A percentile compares a stretch with the other conserved stretches of the same genome.
Conservation (phyloP, 2,329 filamentous ascomycete genomes). For the Diplocarpon rosae region DNA sequence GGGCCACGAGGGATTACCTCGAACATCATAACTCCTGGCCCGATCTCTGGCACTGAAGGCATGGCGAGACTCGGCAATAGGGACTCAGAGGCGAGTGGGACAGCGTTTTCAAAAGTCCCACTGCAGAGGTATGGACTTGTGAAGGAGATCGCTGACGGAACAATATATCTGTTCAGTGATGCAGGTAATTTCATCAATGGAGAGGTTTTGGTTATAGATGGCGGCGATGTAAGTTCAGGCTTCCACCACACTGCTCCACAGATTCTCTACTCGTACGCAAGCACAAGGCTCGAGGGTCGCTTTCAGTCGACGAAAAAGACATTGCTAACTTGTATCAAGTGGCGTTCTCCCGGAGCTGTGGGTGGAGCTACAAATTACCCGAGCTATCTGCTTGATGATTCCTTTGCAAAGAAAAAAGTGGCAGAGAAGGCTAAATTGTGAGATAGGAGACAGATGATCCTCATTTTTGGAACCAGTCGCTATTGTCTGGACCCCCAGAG, state of each 20-base stretch:
- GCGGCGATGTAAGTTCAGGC: slow-evolving; percentile 23
- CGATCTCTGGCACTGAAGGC: slow-evolving; percentile 68
- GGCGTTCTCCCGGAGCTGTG: slow-evolving; percentile 18
- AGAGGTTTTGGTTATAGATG: slow-evolving; percentile 65
- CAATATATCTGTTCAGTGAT: slow-evolving; percentile 78
- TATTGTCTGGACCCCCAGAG: no score
- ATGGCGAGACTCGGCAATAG: slow-evolving; percentile 46
- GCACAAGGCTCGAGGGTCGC: no score
- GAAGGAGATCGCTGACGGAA: slow-evolving; percentile 86
- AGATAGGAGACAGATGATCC: not conserved
- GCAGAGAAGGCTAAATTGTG: slow-evolving; percentile 8
- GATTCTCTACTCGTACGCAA: no score
- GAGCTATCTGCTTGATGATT: slow-evolving; percentile 22
- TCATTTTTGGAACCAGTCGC: no score
- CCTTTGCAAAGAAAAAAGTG: slow-evolving; percentile 10
- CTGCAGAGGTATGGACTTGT: slow-evolving; percentile 67
- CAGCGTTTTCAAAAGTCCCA: slow-evolving; percentile 44
- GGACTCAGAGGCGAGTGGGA: slow-evolving; percentile 15
- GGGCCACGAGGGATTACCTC: slow-evolving; percentile 77
- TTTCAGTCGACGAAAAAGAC: not conserved
- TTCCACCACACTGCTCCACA: not conserved
- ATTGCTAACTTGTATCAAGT: slow-evolving; percentile 2
- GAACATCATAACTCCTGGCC: slow-evolving; percentile 82
- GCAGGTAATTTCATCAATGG: slow-evolving; percentile 81
- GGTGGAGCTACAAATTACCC: slow-evolving; percentile 18